Evolutionary conservation across 805 yeast genomes (phyloP).

Genomic region (Monosporozyma aquatica): DNA sequence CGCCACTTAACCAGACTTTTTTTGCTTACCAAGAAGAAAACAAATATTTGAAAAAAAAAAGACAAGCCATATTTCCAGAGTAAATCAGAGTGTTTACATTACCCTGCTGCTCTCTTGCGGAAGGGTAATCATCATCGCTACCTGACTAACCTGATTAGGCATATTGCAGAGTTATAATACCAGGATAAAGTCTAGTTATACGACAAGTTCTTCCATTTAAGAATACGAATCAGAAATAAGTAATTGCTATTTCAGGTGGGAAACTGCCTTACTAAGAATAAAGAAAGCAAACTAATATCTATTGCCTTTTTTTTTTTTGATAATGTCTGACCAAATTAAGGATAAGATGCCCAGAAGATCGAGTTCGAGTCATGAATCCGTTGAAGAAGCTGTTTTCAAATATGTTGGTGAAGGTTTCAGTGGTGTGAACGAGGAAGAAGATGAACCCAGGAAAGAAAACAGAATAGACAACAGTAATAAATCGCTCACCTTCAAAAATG

Average conservation of each 20-base stretch:
- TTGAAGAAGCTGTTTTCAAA: conserved; percentile 71
- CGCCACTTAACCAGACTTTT: neutral
- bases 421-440: conserved; percentile 6
- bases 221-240: no score
- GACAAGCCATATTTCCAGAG: no score
- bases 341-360: neutral
- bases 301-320: no score
- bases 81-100: conserved; percentile 1
- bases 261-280: neutral
- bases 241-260: neutral
- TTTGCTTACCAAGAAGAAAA: neutral
- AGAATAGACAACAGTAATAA: conserved; percentile 10
- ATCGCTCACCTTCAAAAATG: conserved; percentile 15
- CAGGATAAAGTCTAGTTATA: no score
- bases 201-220: no score
- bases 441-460: neutral
- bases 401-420: conserved; percentile 55
- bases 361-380: conserved; percentile 31
- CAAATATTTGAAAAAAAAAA: conserved; percentile 3
- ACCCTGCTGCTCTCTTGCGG: conserved; percentile 6
- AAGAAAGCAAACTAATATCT: neutral
- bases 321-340: neutral
- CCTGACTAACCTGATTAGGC: neutral
- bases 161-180: no score
- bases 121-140: conserved; percentile 3